Evolutionary conservation across 2,329 filamentous ascomycete genomes (phyloP).

Genomic region (Alternaria arborescens): DNA sequence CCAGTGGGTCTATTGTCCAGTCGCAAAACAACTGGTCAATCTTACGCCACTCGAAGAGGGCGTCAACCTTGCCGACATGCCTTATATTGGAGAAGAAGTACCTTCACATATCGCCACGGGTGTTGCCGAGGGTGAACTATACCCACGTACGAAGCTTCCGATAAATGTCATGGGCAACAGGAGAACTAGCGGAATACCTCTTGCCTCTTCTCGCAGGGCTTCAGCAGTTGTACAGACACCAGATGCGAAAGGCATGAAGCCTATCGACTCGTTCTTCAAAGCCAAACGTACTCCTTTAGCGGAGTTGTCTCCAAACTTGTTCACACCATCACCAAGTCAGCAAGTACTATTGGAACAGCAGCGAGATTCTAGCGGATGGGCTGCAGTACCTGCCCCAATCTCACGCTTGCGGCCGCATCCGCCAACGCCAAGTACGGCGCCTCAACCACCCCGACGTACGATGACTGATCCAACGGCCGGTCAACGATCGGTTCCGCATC

Average conservation of each 20-base stretch:
- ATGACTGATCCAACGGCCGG: slow-evolving; percentile 48
- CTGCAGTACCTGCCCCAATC: slow-evolving; percentile 59
- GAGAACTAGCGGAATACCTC: slow-evolving; percentile 43
- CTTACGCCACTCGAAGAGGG: slow-evolving; percentile 72
- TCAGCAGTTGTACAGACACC: slow-evolving; percentile 48
- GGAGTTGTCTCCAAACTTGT: slow-evolving; percentile 72
- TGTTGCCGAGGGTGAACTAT: slow-evolving; percentile 81
- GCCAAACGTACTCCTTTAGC: slow-evolving; percentile 69
- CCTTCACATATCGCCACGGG: slow-evolving; percentile 73
- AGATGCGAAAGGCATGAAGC: slow-evolving; percentile 66
- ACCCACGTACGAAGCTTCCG: slow-evolving; percentile 85
- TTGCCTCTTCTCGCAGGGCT: slow-evolving; percentile 49
- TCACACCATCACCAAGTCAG: slow-evolving; percentile 72
- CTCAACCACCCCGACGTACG: slow-evolving; percentile 53
- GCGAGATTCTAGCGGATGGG: slow-evolving; percentile 61
- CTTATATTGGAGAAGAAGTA: slow-evolving; percentile 80
- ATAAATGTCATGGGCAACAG: slow-evolving; percentile 52
- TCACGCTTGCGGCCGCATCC: slow-evolving; percentile 41
- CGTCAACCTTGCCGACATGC: slow-evolving; percentile 73
- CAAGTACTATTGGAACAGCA: slow-evolving; percentile 66
- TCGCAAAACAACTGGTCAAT: slow-evolving; percentile 73
- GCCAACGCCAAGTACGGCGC: slow-evolving; percentile 48
- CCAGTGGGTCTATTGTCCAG: slow-evolving; percentile 92
- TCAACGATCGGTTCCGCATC: slow-evolving; percentile 55
- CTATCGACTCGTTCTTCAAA: slow-evolving; percentile 73